Conservation (phyloP, 2,329 filamentous ascomycete species). For the Aphanoascus verrucosus region DNA sequence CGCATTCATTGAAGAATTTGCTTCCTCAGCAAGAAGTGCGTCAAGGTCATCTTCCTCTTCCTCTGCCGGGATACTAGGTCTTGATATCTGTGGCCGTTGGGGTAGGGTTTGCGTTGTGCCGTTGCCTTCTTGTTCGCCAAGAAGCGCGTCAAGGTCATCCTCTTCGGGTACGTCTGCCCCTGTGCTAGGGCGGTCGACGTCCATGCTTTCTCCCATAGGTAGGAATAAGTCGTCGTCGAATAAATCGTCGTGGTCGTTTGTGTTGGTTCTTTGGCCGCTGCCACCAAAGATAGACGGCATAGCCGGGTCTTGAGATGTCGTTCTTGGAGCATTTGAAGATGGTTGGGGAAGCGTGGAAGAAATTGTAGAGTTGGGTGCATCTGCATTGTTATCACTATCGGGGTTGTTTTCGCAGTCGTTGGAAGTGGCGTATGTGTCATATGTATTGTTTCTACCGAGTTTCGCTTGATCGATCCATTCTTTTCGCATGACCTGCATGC, state of each 20-base stretch:
- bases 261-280: not conserved
- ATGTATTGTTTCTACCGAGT: slow-evolving; percentile 9
- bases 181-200: slow-evolving; percentile 11
- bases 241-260: not conserved
- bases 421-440: not conserved
- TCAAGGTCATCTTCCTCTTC: slow-evolving; percentile 43
- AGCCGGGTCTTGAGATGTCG: not conserved
- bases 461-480: slow-evolving; percentile 71
- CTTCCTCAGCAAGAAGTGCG: slow-evolving; percentile 43
- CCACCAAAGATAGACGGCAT: slow-evolving; percentile 13
- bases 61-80: not conserved
- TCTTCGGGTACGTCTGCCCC: slow-evolving; percentile 27
- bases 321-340: not conserved
- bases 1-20: slow-evolving; percentile 14
- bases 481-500: slow-evolving; percentile 60
- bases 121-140: slow-evolving; percentile 37
- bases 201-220: slow-evolving; percentile 15
- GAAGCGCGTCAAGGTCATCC: slow-evolving; percentile 43
- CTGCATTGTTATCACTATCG: not conserved
- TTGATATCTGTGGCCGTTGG: too few species aligned
- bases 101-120: slow-evolving; percentile 3
- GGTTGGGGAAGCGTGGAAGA: not conserved
- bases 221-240: slow-evolving; percentile 23
- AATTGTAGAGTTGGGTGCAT: not conserved
- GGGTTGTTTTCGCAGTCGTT: not conserved